Base-by-base conservation (phyloP, 768 basidiomycete genomes). In the Epithele typhae region DNA sequence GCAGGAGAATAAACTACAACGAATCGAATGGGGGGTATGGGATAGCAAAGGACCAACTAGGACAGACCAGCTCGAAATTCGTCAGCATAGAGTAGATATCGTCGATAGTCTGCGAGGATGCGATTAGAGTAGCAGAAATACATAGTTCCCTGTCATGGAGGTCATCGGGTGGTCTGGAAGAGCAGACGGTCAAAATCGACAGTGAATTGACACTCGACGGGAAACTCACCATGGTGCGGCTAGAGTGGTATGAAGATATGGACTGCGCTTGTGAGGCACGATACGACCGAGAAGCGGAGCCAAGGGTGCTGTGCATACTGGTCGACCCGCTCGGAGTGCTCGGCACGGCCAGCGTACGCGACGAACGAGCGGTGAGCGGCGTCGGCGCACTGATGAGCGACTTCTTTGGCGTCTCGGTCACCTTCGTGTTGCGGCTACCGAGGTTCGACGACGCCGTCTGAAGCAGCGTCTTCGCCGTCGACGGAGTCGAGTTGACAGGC, bases 301-400 rank as follows among this genome's bases (percentile, higher is more conserved):
- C 77, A 42, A 83, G 61, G 4, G 80, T 74, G 34, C 81, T 73
- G 57, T 84, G 80, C 53, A 59, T 50, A 17, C 69, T 68, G 12
- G 56, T 53, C 22, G 76, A 68, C 37, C 67, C 72, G 60, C 70
- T 77, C 11, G 85, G 84, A 3, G 85, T 87, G 40, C 75, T 75
- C 36, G 79, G 73, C 33, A 70, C 61, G 25, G 76, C 66, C 14
- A 71, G 69, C 25, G 77, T 78, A 49, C 85, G 78, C 5, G 79
- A 71, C 11, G 77, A 75, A 39, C 91, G 84, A 48, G 91, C 88
- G 17, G 91, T 85, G 44, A 93, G 72, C 1, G 91, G 89, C 3
- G 91, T 90, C 6, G 91, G 91, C 11, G 88, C 90, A 58, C 90
- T 84, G 53, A 93, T 93, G 59, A 88, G 76, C 4, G 88, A 87